Evolutionary conservation across 306 rosid genomes (phyloP).

Genomic region (Pyrus bretschneideri): DNA sequence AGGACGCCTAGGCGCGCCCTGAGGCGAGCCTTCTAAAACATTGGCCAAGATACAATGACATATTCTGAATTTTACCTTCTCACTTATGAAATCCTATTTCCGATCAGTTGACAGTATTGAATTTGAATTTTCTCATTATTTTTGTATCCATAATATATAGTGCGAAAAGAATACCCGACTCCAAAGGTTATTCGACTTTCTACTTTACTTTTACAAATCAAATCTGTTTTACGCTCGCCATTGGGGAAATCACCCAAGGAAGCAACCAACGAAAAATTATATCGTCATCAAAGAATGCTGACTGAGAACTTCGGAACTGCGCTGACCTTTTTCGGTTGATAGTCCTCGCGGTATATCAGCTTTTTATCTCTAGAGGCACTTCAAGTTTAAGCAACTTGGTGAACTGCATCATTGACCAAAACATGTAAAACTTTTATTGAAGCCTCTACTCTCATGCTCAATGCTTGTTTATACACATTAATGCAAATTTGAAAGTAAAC

Average conservation of each 20-base stretch:
- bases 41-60: neutral
- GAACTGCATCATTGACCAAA: constrained; percentile 44
- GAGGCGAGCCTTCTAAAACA: too few relatives aligned
- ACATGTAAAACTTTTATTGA: constrained; percentile 9
- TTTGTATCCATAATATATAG: too few relatives aligned
- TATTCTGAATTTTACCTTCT: constrained; percentile 1
- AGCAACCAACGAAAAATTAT: neutral
- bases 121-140: too few relatives aligned
- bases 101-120: too few relatives aligned
- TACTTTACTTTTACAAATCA: neutral
- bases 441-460: neutral
- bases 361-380: constrained; percentile 40
- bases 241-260: neutral
- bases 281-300: neutral
- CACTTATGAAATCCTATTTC: neutral
- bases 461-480: neutral
- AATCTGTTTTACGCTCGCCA: neutral
- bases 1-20: too few relatives aligned
- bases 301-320: neutral
- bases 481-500: neutral
- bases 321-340: constrained; percentile 30
- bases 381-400: constrained; percentile 78
- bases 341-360: constrained; percentile 30
- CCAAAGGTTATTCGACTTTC: neutral
- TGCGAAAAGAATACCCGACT: too few relatives aligned